A percentile compares a stretch with the other conserved stretches of the same genome.
Evolutionary conservation across 2,329 filamentous ascomycete genomes (phyloP).

Genomic region (Pseudogymnoascus sp.): DNA sequence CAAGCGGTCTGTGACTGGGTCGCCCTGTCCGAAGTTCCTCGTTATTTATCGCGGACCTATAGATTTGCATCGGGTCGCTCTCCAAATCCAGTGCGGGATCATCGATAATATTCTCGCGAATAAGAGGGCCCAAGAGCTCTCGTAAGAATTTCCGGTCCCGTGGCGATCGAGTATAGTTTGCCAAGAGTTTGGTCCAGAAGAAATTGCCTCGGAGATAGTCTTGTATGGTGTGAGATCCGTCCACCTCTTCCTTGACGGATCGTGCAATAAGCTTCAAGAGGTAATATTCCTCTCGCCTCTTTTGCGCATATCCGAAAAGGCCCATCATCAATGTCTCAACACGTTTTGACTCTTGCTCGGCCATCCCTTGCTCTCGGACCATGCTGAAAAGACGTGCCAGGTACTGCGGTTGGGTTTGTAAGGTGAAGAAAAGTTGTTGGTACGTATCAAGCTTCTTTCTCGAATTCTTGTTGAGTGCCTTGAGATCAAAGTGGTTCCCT

Average conservation of each 20-base stretch:
- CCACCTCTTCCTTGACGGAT: constrained; percentile 79
- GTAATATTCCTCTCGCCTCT: constrained; percentile 94
- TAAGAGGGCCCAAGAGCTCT: constrained; percentile 73
- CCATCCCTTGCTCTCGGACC: constrained; percentile 71
- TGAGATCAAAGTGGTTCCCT: constrained; percentile 88
- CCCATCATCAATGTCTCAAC: constrained; percentile 94
- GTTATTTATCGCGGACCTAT: constrained; percentile 90
- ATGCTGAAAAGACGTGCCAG: constrained; percentile 80
- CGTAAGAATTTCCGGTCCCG: constrained; percentile 87
- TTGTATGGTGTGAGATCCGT: constrained; percentile 62
- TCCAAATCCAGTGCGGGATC: constrained; percentile 87
- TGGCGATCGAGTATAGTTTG: constrained; percentile 83
- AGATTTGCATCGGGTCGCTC: constrained; percentile 96
- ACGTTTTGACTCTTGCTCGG: constrained; percentile 87
- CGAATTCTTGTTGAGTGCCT: constrained; percentile 94
- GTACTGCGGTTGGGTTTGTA: constrained; percentile 95
- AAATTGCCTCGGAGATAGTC: constrained; percentile 86
- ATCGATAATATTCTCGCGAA: constrained; percentile 88
- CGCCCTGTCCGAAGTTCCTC: constrained; percentile 89
- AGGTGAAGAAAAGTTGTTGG: constrained; percentile 93
- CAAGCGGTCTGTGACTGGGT: constrained; percentile 69
- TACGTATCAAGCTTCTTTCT: constrained; percentile 93
- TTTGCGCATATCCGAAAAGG: constrained; percentile 93
- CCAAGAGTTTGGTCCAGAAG: constrained; percentile 84
- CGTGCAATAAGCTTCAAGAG: constrained; percentile 78